A percentile compares a stretch with the other conserved stretches of the same genome.
These are phyloP conservation scores for Colletotrichum eremochloae DNA, from an alignment of 2,329 filamentous ascomycete species.

Conservation along the genomic window DNA sequence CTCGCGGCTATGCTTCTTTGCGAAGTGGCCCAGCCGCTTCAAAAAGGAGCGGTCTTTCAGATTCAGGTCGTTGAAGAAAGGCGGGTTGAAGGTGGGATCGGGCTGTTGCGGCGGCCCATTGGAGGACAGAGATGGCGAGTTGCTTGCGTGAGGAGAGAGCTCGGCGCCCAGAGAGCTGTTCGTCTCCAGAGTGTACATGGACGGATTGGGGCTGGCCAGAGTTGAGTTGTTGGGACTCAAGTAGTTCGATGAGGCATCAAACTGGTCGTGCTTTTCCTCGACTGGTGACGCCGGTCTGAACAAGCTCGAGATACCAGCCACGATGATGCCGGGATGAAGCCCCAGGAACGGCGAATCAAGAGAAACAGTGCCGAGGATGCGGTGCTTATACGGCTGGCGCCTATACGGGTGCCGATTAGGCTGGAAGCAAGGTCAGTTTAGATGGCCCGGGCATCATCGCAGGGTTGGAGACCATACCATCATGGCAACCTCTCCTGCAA, in stretches of 20 bases:
- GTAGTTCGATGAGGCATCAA: conserved; percentile 29
- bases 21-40: conserved; percentile 78
- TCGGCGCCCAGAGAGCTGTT: conserved; percentile 43
- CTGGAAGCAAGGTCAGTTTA: conserved; percentile 44
- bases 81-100: conserved; percentile 80
- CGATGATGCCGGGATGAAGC: conserved; percentile 88
- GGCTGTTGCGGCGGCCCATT: conserved; percentile 42
- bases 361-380: conserved; percentile 83
- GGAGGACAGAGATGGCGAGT: conserved; percentile 29
- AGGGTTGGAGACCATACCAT: conserved; percentile 57
- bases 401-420: conserved; percentile 52
- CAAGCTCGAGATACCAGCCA: conserved; percentile 84
- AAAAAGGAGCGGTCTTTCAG: conserved; percentile 78
- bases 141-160: conserved; percentile 41
- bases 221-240: conserved; percentile 40
- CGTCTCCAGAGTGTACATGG: conserved; percentile 45
- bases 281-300: conserved; percentile 66
- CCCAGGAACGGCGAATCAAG: conserved; percentile 91
- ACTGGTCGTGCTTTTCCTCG: conserved; percentile 43
- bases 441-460: not conserved
- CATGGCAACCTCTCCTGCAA: conserved; percentile 84
- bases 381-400: conserved; percentile 72
- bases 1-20: conserved; percentile 82
- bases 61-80: conserved; percentile 80
- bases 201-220: conserved; percentile 45